Evolutionary conservation across 2,329 filamentous ascomycete genomes (phyloP).

Genomic region (Colletotrichum tamarilloi): DNA sequence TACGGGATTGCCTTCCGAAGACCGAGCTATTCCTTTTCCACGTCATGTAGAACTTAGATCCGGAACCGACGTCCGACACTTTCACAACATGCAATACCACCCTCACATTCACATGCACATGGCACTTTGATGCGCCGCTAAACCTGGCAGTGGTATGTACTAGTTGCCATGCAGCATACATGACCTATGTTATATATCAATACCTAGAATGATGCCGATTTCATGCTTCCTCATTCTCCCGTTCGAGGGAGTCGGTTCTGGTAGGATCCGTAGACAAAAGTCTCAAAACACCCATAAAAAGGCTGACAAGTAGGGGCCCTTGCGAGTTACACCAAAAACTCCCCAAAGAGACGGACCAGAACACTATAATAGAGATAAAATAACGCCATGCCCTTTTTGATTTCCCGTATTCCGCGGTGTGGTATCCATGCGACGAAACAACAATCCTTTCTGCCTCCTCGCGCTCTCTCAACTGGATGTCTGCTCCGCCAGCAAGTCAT

Average conservation of each 20-base stretch:
- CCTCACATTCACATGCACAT: neutral
- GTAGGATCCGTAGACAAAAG: slow-evolving; percentile 13
- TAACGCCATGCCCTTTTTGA: slow-evolving; percentile 21
- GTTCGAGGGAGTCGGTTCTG: neutral
- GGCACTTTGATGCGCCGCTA: neutral
- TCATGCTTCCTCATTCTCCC: neutral
- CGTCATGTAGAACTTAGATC: neutral
- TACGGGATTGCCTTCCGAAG: neutral
- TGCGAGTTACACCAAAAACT: neutral
- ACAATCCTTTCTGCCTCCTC: neutral
- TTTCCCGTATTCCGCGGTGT: neutral
- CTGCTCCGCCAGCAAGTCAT: slow-evolving; percentile 52
- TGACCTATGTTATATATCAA: neutral
- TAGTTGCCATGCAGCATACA: too few relatives aligned
- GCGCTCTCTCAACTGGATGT: slow-evolving; percentile 8
- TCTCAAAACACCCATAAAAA: neutral
- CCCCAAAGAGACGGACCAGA: neutral
- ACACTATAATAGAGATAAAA: neutral
- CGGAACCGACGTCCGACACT: neutral
- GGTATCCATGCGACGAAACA: neutral
- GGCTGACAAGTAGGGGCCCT: neutral
- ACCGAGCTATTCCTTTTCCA: too few relatives aligned
- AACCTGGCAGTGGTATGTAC: neutral
- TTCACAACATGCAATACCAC: neutral
- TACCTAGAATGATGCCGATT: neutral